Conservation (phyloP, 805 yeast species). For the Candida hungchunana region DNA sequence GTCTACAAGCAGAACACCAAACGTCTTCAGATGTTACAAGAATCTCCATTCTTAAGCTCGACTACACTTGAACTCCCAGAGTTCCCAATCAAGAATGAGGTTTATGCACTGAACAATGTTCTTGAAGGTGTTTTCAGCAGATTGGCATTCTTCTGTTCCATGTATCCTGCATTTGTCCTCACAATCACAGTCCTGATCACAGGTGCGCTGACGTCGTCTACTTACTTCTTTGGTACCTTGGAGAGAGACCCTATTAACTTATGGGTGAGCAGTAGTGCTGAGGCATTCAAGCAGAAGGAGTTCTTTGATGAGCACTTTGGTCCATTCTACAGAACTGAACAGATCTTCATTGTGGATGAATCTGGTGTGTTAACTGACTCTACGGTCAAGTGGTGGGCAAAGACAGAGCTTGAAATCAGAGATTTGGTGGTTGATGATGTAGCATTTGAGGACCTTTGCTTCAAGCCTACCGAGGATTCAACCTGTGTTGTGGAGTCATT, state of each 20-base stretch:
- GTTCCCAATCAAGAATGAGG: constrained; percentile 24
- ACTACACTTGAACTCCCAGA: constrained; percentile 18
- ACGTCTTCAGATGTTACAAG: constrained; percentile 38
- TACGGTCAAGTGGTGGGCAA: constrained; percentile 83
- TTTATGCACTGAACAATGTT: constrained; percentile 45
- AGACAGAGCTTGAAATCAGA: constrained; percentile 57
- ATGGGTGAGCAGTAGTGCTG: constrained; percentile 84
- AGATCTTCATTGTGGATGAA: constrained; percentile 66
- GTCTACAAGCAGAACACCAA: constrained; percentile 20
- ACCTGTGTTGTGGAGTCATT: constrained; percentile 82
- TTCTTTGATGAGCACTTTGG: constrained; percentile 81
- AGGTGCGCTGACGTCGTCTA: constrained; percentile 47
- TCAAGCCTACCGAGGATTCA: constrained; percentile 72
- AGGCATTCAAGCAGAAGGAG: constrained; percentile 60
- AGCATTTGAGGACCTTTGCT: constrained; percentile 64
- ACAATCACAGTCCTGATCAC: constrained; percentile 37
- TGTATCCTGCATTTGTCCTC: constrained; percentile 53
- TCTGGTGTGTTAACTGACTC: constrained; percentile 70
- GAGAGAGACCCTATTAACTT: constrained; percentile 79
- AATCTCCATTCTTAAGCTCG: constrained; percentile 33
- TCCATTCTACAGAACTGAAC: constrained; percentile 87
- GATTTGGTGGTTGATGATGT: constrained; percentile 29
- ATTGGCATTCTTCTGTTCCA: constrained; percentile 57
- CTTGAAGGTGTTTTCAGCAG: constrained; percentile 45
- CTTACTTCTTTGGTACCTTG: constrained; percentile 45